Percentiles rank a stretch among this genome's conserved stretches.
phyloP scores from a whole-genome alignment of 148 eudicot species.

The Agrostemma githago region DNA sequence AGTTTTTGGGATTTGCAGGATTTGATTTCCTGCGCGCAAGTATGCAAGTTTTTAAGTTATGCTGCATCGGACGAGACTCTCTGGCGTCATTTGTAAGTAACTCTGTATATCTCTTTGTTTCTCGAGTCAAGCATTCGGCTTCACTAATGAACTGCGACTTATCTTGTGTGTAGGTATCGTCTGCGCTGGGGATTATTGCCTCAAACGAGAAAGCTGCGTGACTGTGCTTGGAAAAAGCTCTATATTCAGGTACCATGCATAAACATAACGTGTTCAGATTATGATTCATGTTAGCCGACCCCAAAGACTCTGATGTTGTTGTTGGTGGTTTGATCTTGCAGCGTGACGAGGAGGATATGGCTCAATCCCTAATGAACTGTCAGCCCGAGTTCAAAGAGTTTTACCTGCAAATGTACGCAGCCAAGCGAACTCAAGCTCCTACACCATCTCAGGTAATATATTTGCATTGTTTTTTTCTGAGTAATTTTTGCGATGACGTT shows the following conservation, averaged over 20 bases:
- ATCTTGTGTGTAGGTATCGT: conserved; percentile 48
- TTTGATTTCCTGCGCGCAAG: conserved; percentile 75
- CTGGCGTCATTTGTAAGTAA: conserved; percentile 95
- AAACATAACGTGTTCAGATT: too few species aligned
- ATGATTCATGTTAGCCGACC: too few species aligned
- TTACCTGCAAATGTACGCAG: conserved; percentile 92
- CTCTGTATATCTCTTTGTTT: background rate
- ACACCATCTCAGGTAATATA: conserved; percentile 73
- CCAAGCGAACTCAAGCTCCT: conserved; percentile 95
- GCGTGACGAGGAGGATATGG: conserved; percentile 98
- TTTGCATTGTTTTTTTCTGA: background rate
- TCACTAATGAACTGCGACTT: background rate
- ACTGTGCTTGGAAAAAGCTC: conserved; percentile 89
- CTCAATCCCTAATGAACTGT: conserved; percentile 65
- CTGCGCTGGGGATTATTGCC: conserved; percentile 84
- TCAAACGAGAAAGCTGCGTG: conserved; percentile 58
- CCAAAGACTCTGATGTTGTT: too few species aligned
- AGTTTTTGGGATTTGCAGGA: conserved; percentile 46
- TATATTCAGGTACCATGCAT: conserved; percentile 58
- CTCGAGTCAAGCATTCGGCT: background rate
- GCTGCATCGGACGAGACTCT: conserved; percentile 80
- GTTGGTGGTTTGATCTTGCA: conserved; percentile 28
- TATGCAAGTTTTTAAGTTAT: conserved; percentile 68
- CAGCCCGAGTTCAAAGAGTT: conserved; percentile 86
- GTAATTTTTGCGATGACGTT: background rate